Conservation (phyloP, 179 eudicot genomes). For the Silene noctiflora region DNA sequence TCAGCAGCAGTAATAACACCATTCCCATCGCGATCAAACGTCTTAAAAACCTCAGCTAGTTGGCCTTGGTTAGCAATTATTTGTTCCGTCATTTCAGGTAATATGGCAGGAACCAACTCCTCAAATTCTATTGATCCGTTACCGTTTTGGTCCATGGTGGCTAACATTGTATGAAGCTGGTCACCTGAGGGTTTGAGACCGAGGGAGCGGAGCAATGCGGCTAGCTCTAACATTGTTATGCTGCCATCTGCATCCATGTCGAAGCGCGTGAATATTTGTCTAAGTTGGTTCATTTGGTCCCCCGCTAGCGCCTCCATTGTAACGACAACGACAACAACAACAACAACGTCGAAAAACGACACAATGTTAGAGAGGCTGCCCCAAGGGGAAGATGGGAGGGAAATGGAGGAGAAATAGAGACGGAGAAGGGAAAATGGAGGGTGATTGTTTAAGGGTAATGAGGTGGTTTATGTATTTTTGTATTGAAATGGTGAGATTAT, state of each 20-base stretch:
- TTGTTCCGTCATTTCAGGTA: slow-evolving; percentile 58
- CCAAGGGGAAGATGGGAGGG: neutral
- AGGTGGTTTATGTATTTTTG: neutral
- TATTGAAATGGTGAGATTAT: too few relatives aligned
- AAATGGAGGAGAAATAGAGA: neutral
- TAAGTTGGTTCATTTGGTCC: slow-evolving; percentile 51
- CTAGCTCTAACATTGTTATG: slow-evolving; percentile 76
- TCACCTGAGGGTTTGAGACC: slow-evolving; percentile 81
- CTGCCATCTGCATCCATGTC: slow-evolving; percentile 87
- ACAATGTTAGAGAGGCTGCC: too few relatives aligned
- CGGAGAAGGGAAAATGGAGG: too few relatives aligned
- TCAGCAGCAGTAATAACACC: slow-evolving; percentile 88
- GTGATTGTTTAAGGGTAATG: too few relatives aligned
- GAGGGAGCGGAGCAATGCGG: slow-evolving; percentile 72
- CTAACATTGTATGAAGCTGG: slow-evolving; percentile 49
- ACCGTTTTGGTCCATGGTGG: slow-evolving; percentile 64
- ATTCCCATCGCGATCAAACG: slow-evolving; percentile 76
- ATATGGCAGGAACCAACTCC: slow-evolving; percentile 51
- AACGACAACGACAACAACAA: neutral
- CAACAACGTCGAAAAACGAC: too few relatives aligned
- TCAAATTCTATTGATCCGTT: slow-evolving; percentile 78
- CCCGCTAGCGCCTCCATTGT: slow-evolving; percentile 14
- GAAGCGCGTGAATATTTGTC: slow-evolving; percentile 62
- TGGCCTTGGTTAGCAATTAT: slow-evolving; percentile 59
- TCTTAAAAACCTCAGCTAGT: slow-evolving; percentile 56